Percentiles rank a stretch among this genome's conserved stretches.
Evolutionary conservation across 176 grass and related monocot genomes (phyloP).

Genomic region (Cenchrus fungigraminus): DNA sequence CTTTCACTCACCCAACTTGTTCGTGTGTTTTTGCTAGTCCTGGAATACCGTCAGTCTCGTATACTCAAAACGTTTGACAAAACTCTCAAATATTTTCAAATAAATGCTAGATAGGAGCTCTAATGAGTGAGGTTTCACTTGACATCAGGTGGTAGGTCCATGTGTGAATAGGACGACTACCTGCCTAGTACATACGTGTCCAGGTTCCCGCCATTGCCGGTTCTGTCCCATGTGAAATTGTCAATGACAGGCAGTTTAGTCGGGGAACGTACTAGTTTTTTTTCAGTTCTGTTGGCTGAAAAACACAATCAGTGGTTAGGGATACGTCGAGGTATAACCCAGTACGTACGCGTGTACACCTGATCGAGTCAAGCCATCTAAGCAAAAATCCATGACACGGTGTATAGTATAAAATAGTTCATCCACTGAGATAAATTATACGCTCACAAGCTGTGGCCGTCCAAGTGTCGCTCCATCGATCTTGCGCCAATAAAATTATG

Average conservation of each 20-base stretch:
- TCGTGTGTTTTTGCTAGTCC: background rate
- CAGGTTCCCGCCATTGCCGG: background rate
- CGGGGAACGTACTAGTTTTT: background rate
- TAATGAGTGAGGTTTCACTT: background rate
- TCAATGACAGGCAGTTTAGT: background rate
- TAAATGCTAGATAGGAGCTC: background rate
- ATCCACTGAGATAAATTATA: background rate
- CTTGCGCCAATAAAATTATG: background rate
- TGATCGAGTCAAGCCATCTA: background rate
- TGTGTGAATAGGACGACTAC: background rate
- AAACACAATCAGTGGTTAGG: background rate
- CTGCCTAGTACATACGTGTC: background rate
- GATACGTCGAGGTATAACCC: background rate
- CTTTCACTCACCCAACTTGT: background rate
- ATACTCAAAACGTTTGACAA: background rate
- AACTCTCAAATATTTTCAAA: background rate
- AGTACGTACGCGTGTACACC: constrained; percentile 10
- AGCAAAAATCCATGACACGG: background rate
- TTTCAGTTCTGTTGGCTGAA: background rate
- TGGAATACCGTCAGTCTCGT: background rate
- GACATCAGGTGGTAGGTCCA: background rate
- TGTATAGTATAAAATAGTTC: background rate
- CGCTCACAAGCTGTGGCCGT: background rate
- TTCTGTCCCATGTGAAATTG: background rate
- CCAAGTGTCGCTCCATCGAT: constrained; percentile 24